Percentiles rank a stretch among this genome's conserved stretches.
Evolutionary conservation across 2,329 filamentous ascomycete genomes (phyloP).

Genomic region (Botrytis fabae): DNA sequence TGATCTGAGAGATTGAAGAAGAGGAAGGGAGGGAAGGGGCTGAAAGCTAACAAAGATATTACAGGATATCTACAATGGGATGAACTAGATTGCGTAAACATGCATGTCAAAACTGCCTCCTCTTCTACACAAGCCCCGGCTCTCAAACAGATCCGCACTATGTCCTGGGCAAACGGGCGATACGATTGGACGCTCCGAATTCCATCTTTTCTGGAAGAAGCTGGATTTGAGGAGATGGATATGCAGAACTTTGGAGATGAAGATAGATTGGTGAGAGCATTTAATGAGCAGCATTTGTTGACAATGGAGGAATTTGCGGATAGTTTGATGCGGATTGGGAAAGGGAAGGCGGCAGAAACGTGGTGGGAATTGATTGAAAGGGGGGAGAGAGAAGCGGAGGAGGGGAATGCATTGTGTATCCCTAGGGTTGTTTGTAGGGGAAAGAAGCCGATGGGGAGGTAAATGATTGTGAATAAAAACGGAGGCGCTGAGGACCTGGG

Average conservation of each 20-base stretch:
- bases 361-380: not conserved
- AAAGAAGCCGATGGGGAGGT: not conserved
- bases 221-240: not conserved
- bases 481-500: not conserved
- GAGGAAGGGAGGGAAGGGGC: not conserved
- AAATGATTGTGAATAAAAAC: not conserved
- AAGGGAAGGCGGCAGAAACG: not conserved
- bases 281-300: slow-evolving; percentile 13
- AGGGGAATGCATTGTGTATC: not conserved
- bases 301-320: slow-evolving; percentile 12
- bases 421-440: slow-evolving; percentile 8
- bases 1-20: not conserved
- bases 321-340: slow-evolving; percentile 1
- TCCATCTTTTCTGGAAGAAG: not conserved
- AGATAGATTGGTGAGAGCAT: not conserved
- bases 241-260: slow-evolving; percentile 8
- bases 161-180: slow-evolving; percentile 1
- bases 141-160: not conserved
- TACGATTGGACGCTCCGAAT: slow-evolving; percentile 4
- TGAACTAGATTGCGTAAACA: slow-evolving; percentile 12
- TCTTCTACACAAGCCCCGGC: not conserved
- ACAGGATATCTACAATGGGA: slow-evolving; percentile 18
- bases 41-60: not conserved
- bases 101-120: not conserved
- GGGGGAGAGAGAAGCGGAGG: not conserved